These are phyloP conservation scores for Eutrema heterophyllum DNA, from an alignment of 345 rosid genomes.

Conservation along the genomic window DNA sequence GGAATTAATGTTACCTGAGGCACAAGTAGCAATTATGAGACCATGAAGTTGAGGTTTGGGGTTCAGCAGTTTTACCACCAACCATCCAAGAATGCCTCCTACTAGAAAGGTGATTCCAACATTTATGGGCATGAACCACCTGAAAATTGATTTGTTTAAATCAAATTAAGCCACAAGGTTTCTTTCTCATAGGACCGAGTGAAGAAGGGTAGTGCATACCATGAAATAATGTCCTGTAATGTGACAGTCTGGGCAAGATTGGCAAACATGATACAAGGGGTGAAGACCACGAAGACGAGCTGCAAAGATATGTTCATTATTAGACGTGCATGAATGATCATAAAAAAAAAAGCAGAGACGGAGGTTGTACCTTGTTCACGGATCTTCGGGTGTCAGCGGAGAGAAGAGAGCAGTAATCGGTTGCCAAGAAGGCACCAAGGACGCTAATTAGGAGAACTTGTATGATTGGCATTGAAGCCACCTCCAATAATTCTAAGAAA, in stretches of 20 bases:
- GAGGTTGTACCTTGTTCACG: conserved; percentile 62
- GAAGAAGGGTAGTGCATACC: conserved; percentile 38
- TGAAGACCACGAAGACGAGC: conserved; percentile 82
- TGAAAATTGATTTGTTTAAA: conserved; percentile 16
- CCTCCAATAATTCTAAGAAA: conserved; percentile 79
- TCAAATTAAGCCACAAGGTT: not conserved
- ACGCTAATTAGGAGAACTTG: conserved; percentile 68
- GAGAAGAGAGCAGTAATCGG: conserved; percentile 65
- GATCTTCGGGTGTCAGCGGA: conserved; percentile 58
- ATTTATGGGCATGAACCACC: conserved; percentile 99
- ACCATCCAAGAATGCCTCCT: conserved; percentile 88
- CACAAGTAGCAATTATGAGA: conserved; percentile 72
- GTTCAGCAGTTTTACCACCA: conserved; percentile 64
- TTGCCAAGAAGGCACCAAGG: conserved; percentile 84
- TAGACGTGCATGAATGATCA: not conserved
- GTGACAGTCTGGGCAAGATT: conserved; percentile 81
- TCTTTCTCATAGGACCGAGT: not conserved
- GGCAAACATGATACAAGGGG: conserved; percentile 84
- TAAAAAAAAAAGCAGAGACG: not conserved
- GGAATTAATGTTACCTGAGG: conserved; percentile 49
- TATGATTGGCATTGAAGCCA: conserved; percentile 80
- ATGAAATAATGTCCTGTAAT: conserved; percentile 76
- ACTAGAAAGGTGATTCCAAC: conserved; percentile 72
- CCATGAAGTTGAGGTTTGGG: conserved; percentile 83
- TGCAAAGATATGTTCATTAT: conserved; percentile 25